These are phyloP conservation scores for Firmiana major DNA, from an alignment of 345 rosid species.

Conservation along the genomic window DNA sequence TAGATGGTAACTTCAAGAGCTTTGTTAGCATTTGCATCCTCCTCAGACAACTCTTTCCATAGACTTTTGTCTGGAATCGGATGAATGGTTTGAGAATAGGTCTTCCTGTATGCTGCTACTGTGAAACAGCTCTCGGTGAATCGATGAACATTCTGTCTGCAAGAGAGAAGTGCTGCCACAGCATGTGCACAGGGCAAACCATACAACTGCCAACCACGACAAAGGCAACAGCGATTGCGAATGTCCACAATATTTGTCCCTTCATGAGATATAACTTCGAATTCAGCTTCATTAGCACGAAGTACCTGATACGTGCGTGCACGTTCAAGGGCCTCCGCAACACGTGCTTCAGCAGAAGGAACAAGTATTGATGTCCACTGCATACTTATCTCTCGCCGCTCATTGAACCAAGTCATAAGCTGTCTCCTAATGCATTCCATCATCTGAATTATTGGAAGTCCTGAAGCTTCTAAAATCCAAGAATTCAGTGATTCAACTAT, in stretches of 20 bases:
- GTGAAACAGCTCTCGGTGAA: conserved; percentile 95
- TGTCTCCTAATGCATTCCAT: conserved; percentile 97
- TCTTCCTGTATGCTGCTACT: conserved; percentile 84
- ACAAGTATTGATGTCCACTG: conserved; percentile 94
- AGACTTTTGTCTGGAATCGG: conserved; percentile 89
- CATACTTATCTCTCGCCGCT: conserved; percentile 87
- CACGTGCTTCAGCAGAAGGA: conserved; percentile 86
- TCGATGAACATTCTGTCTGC: conserved; percentile 96
- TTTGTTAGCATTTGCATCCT: conserved; percentile 52
- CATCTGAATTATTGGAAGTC: conserved; percentile 98
- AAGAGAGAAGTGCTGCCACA: conserved; percentile 90
- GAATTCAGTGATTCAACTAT: conserved; percentile 75
- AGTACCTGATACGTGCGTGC: conserved; percentile 90
- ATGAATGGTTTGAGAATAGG: conserved; percentile 93
- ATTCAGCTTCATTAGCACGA: conserved; percentile 90
- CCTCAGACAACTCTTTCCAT: conserved; percentile 78
- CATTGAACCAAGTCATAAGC: conserved; percentile 97
- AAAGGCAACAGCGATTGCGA: conserved; percentile 88
- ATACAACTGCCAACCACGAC: conserved; percentile 94
- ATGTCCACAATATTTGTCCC: conserved; percentile 88
- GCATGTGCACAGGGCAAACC: conserved; percentile 98
- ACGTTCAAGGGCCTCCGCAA: conserved; percentile 82
- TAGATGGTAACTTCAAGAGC: conserved; percentile 48
- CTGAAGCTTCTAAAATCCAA: conserved; percentile 93
- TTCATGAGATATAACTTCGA: conserved; percentile 91